Evolutionary conservation across 1,284 basidiomycete species (phyloP).

Genomic region (Sanguinoderma infundibulare): DNA sequence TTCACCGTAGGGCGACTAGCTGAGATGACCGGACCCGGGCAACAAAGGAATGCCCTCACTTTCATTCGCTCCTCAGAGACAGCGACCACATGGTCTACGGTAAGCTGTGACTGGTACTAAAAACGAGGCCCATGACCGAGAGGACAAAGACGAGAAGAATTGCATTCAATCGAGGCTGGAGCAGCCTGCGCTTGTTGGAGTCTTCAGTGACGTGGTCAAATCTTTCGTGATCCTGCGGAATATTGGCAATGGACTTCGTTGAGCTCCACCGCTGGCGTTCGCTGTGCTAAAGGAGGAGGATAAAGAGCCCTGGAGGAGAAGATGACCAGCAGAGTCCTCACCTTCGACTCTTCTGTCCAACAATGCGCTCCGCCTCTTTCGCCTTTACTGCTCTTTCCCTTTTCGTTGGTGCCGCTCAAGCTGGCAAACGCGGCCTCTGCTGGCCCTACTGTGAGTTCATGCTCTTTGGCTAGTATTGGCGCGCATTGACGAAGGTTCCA

Average conservation of each 20-base stretch:
- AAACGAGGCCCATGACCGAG: no score
- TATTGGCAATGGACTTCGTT: no score
- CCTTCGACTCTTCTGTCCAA: background rate
- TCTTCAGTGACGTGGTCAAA: no score
- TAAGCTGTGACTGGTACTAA: no score
- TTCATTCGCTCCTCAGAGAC: no score
- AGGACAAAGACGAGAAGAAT: no score
- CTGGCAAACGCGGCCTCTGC: slow-evolving; percentile 1
- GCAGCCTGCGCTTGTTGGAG: no score
- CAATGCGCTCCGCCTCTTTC: background rate
- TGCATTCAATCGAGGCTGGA: no score
- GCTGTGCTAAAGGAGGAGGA: background rate
- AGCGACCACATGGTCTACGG: no score
- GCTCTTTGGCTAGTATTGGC: background rate
- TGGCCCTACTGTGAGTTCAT: background rate
- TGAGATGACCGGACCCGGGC: background rate
- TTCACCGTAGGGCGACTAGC: no score
- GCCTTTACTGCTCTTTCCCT: background rate
- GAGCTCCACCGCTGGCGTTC: no score
- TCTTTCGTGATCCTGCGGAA: no score
- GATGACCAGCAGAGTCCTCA: background rate
- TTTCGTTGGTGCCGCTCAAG: background rate
- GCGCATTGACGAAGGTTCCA: background rate
- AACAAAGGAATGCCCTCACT: background rate
- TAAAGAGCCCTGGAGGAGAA: background rate